Evolutionary conservation across 2,329 filamentous ascomycete genomes (phyloP), one percentile per base, ranked within the genome.

Genomic region (Metarhizium humberi): DNA sequence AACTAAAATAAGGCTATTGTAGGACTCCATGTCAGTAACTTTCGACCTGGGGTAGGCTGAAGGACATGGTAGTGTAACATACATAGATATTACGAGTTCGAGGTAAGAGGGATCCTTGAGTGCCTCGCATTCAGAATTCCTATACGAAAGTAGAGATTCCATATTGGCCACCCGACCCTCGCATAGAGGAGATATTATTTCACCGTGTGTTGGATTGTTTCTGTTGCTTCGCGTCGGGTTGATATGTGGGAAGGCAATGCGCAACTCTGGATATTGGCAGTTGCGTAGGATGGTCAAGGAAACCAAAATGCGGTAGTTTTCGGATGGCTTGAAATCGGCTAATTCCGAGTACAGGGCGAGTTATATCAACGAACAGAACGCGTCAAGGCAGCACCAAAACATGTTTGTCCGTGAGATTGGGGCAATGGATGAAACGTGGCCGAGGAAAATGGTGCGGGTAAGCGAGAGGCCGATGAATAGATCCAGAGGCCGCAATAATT

Each of bases 1-100:
- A 63, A 95, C 68, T 58, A 97, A 78, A 62, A 97, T 90, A 64
- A 95, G 67, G 58, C 80, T 84, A 62, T 13, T 32, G 11, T 25
- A 43, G 6, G 14, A 16, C 13, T 6, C 45, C n/a, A 25, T 34
- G 46, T 56, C 49, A 48, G 49, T 18, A 50, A 45, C 36, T 18
- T 25, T 30, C 55, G 16, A 46, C 18, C 25, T 32, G 49, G 25
- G 4, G 25, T 3, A 29, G 10, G 10, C 6, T 30, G 18, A 30
- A 42, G 36, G 49, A 36, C 30, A 51, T 32, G 48, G 58, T 74
- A 45, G 40, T 42, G 51, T 30, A 20, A 40, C 56, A 64, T 66
- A 82, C 80, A 82, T 78, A 42, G 80, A 82, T 48, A 82, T 69
- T 57, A 77, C 74, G 59, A 83, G 73, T 63, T 81, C 80, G 56